phyloP scores from a whole-genome alignment of 2,329 filamentous ascomycete genomes.

The Waltergamsia citrina region DNA sequence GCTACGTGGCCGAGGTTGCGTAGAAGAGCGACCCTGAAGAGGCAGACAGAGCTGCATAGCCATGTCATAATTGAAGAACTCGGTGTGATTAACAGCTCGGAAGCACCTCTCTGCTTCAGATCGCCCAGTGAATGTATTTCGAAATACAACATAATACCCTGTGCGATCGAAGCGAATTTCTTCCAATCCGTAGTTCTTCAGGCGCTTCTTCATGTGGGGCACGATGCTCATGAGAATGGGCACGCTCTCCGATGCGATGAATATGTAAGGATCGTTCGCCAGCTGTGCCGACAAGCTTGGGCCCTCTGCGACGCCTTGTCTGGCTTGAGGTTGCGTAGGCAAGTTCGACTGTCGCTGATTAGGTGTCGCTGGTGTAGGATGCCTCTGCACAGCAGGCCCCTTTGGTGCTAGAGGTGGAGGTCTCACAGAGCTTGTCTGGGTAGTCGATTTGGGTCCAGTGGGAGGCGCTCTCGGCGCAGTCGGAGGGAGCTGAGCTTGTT shows the following conservation, averaged over 20 bases:
- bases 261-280: slow-evolving; percentile 77
- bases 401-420: slow-evolving; percentile 81
- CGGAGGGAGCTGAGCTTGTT: slow-evolving; percentile 16
- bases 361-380: slow-evolving; percentile 12
- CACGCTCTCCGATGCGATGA: slow-evolving; percentile 78
- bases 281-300: slow-evolving; percentile 60
- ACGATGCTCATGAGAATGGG: slow-evolving; percentile 80
- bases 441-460: slow-evolving; percentile 17
- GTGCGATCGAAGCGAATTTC: slow-evolving; percentile 75
- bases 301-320: slow-evolving; percentile 40
- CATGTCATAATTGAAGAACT: slow-evolving; percentile 88
- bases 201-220: slow-evolving; percentile 78
- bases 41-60: slow-evolving; percentile 65
- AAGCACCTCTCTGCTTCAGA: slow-evolving; percentile 76
- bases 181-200: slow-evolving; percentile 74
- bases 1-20: slow-evolving; percentile 14
- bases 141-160: slow-evolving; percentile 90
- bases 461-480: slow-evolving; percentile 5
- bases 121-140: slow-evolving; percentile 66
- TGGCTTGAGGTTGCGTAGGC: slow-evolving; percentile 11
- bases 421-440: too few relatives aligned
- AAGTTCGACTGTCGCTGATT: slow-evolving; percentile 15
- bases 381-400: slow-evolving; percentile 58
- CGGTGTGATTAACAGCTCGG: slow-evolving; percentile 65
- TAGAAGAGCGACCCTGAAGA: slow-evolving; percentile 7